phyloP scores from a whole-genome alignment of 345 rosid genomes.

The Conringia planisiliqua region DNA sequence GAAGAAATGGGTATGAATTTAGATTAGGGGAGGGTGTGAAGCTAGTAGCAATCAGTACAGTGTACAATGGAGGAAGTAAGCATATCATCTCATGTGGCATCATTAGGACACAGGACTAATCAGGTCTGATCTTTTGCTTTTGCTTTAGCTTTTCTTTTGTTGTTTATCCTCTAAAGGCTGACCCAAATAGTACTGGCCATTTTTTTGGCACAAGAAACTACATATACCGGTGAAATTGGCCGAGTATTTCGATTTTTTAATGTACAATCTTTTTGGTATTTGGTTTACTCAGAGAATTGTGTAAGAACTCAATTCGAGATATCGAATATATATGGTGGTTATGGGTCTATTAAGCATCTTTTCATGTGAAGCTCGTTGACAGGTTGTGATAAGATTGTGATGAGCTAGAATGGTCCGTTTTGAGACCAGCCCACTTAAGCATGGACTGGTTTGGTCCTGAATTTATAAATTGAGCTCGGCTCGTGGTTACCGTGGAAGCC shows the following conservation, averaged over 20 bases:
- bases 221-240: neutral
- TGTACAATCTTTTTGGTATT: constrained; percentile 21
- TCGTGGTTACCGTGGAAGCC: neutral
- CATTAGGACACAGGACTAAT: constrained; percentile 24
- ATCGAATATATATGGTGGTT: constrained; percentile 23
- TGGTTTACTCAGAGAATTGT: constrained; percentile 7
- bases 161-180: neutral
- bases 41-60: constrained; percentile 21
- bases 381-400: neutral
- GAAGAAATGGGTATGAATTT: constrained; percentile 3
- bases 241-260: neutral
- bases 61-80: constrained; percentile 28
- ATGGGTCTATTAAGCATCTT: neutral
- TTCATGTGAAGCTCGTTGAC: neutral
- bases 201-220: constrained; percentile 20
- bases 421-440: neutral
- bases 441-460: neutral
- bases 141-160: neutral
- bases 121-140: constrained; percentile 20
- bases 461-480: neutral
- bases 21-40: constrained; percentile 1
- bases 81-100: constrained; percentile 20
- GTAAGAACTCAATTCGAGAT: constrained; percentile 10
- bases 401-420: neutral
- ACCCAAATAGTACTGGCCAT: constrained; percentile 25